Evolutionary conservation across 1,139 yeast species (phyloP).

Genomic region (Scheffersomyces parashehatae): DNA sequence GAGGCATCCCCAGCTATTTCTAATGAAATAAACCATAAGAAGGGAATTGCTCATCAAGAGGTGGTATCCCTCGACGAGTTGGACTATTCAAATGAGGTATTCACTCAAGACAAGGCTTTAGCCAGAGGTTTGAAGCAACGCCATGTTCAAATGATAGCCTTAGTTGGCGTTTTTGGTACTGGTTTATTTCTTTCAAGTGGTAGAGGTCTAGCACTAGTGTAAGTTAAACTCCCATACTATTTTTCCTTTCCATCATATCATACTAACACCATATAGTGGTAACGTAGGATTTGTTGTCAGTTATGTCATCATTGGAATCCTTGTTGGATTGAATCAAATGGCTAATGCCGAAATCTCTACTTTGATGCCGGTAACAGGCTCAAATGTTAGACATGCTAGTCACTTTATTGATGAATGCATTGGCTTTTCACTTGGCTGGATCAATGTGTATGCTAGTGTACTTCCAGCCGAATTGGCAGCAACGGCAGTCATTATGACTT

Average conservation of each 20-base stretch:
- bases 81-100: background rate
- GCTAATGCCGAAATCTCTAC: conserved; percentile 29
- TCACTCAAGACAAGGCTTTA: background rate
- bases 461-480: conserved; percentile 28
- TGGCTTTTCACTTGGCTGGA: conserved; percentile 28
- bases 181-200: conserved; percentile 25
- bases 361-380: conserved; percentile 31
- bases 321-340: conserved; percentile 23
- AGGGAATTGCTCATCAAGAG: too few species aligned
- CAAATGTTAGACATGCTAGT: conserved; percentile 28
- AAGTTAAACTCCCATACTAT: too few species aligned
- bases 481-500: conserved; percentile 26
- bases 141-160: conserved; percentile 33
- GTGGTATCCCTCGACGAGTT: background rate
- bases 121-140: conserved; percentile 21
- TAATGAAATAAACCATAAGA: too few species aligned
- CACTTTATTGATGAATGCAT: conserved; percentile 28
- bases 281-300: too few species aligned
- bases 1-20: background rate
- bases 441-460: conserved; percentile 14
- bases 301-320: conserved; percentile 21
- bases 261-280: too few species aligned
- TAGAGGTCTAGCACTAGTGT: conserved; percentile 3
- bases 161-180: conserved; percentile 31
- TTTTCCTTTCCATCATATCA: too few species aligned